Conservation (phyloP, 352 stramenopile species). For the Phytopythium helicoides region DNA sequence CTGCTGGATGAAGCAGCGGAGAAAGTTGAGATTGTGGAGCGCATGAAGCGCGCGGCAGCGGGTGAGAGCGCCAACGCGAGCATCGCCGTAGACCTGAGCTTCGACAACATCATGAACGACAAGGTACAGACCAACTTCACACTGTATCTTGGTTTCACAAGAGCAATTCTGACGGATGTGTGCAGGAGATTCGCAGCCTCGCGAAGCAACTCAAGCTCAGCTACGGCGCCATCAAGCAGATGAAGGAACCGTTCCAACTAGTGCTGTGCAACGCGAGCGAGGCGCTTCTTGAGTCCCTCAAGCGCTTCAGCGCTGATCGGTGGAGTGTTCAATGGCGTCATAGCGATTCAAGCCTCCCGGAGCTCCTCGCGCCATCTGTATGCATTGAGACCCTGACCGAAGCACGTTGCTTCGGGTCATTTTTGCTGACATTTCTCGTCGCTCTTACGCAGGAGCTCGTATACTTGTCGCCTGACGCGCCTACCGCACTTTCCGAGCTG, state of each 20-base stretch:
- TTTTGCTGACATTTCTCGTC: no score
- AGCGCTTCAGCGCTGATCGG: slow-evolving; percentile 56
- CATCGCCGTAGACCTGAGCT: slow-evolving; percentile 66
- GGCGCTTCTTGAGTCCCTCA: slow-evolving; percentile 44
- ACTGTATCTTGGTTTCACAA: no score
- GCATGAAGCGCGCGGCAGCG: slow-evolving; percentile 25
- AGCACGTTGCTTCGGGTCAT: neutral
- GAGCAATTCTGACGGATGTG: neutral
- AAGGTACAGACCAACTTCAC: slow-evolving; percentile 29
- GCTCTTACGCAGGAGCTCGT: slow-evolving; percentile 36
- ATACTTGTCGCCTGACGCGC: slow-evolving; percentile 74
- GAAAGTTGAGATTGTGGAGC: slow-evolving; percentile 26
- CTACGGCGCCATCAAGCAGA: slow-evolving; percentile 64
- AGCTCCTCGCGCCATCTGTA: slow-evolving; percentile 30
- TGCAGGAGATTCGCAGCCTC: slow-evolving; percentile 59
- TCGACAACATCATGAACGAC: slow-evolving; percentile 82
- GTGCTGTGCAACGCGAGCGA: slow-evolving; percentile 56
- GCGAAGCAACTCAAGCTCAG: slow-evolving; percentile 76
- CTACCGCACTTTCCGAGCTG: slow-evolving; percentile 56
- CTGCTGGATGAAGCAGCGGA: slow-evolving; percentile 36
- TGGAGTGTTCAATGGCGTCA: slow-evolving; percentile 65
- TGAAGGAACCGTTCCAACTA: slow-evolving; percentile 65
- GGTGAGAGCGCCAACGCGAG: slow-evolving; percentile 26
- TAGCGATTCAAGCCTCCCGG: slow-evolving; percentile 20
- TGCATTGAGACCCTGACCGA: neutral